Evolutionary conservation across 768 basidiomycete species (phyloP), one percentile per base, ranked within the genome.

Genomic region (Auricularia sp.): DNA sequence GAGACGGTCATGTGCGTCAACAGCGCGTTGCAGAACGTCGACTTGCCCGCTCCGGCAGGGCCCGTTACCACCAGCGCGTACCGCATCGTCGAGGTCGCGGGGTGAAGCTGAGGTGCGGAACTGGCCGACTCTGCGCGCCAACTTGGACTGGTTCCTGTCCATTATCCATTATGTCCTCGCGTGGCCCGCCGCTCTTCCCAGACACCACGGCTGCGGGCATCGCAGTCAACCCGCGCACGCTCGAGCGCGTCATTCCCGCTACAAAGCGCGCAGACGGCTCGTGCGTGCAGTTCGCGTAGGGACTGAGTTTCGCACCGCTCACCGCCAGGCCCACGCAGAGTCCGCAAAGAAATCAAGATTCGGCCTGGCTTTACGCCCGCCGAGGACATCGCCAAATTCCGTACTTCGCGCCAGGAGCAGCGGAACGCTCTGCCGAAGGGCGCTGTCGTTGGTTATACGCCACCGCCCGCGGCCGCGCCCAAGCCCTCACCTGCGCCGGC

Each of bases 21-120:
- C 68, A 98, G 86, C 0, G 94, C 85, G 24, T 83, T 80, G 70
- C 91, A 90, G 72, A 99, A 96, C 0, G 97, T 98, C 0, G 94
- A 92, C 79, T 99, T 99, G 62, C 97, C 97, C 14, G 97, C 94
- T 62, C 97, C 97, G 2, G 97, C 97, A 61, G 97, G 97, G n/a
- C 97, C 97, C 64, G 89, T 90, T 62, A 94, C 84, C 58, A 94
- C 82, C 35, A 93, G 87, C 6, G 92, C 92, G 77, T 94, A 94
- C 66, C 92, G 88, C 92, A 94, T 94, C 54, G 39, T 62, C 11
- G 18, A 18, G 21, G 47, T 6, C 5, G 39, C 8, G 13, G n/a
- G 42, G 8, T 54, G 34, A 36, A 63, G 42, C 33, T 3, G 16
- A 63, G 54, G 29, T 42, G 37, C 39, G 39, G 44, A 63, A 35